phyloP scores from a whole-genome alignment of 2,329 filamentous ascomycete genomes.

The Mycosphaerella arachidis region DNA sequence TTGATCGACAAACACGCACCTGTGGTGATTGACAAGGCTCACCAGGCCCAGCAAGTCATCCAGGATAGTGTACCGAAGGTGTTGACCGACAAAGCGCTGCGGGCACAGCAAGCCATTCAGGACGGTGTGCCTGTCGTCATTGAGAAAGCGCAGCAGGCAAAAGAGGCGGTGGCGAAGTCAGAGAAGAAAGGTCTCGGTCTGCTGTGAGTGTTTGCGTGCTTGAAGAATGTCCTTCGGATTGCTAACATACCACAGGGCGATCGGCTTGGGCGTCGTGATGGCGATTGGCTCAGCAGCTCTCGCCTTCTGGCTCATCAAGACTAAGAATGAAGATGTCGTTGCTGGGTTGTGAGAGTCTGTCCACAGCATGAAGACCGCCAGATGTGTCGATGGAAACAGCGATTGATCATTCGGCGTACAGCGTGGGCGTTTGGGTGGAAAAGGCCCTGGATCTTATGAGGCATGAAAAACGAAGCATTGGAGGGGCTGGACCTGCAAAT shows the following conservation, averaged over 20 bases:
- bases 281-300: not conserved
- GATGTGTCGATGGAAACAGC: not conserved
- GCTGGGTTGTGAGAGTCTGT: not conserved
- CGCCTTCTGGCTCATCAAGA: conserved; percentile 4
- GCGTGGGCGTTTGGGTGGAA: not conserved
- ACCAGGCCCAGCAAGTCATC: not conserved
- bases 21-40: not conserved
- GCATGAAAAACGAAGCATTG: conserved; percentile 5
- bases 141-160: not conserved
- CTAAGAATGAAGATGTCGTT: conserved; percentile 5
- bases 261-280: not conserved
- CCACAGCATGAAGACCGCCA: not conserved
- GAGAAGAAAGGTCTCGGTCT: not conserved
- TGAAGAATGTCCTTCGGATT: not conserved
- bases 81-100: not conserved
- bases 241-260: conserved; percentile 1
- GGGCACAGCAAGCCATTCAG: not conserved
- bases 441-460: not conserved
- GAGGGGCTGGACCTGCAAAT: not conserved
- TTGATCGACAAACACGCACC: not conserved
- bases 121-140: not conserved
- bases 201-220: not conserved
- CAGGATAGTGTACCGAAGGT: not conserved
- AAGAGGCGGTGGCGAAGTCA: not conserved
- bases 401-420: not conserved